Conservation (phyloP, 208 protist species). For the Leishmania amazonensis region DNA sequence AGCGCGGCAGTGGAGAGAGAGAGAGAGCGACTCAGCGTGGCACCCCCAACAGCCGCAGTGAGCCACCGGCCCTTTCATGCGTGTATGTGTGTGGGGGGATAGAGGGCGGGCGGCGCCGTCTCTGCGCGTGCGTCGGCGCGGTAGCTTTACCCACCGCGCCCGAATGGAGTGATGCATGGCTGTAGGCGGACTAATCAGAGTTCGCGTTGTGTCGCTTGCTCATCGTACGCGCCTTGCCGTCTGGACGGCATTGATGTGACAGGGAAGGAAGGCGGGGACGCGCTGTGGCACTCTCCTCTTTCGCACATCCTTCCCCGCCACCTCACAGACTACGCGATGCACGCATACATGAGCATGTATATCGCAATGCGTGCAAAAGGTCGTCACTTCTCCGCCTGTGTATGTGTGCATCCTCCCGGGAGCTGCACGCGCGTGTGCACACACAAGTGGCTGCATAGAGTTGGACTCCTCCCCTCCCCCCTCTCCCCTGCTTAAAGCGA, state of each 20-base stretch:
- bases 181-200: not conserved
- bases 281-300: not conserved
- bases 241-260: not conserved
- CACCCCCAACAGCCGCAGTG: not conserved
- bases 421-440: not conserved
- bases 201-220: not conserved
- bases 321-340: not conserved
- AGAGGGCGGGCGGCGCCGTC: not conserved
- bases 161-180: not conserved
- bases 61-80: not conserved
- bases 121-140: not conserved
- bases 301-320: not conserved
- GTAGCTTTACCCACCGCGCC: not conserved
- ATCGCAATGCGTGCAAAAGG: not conserved
- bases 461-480: not conserved
- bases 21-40: not conserved
- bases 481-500: too few species aligned
- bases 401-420: too few species aligned
- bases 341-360: constrained; percentile 7
- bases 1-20: not conserved
- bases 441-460: not conserved
- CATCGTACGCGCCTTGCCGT: not conserved
- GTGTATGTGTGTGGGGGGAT: not conserved
- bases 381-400: not conserved
- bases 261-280: not conserved